Base-by-base conservation (phyloP, 352 stramenopile genomes). In the Phytophthora crassamura region DNA sequence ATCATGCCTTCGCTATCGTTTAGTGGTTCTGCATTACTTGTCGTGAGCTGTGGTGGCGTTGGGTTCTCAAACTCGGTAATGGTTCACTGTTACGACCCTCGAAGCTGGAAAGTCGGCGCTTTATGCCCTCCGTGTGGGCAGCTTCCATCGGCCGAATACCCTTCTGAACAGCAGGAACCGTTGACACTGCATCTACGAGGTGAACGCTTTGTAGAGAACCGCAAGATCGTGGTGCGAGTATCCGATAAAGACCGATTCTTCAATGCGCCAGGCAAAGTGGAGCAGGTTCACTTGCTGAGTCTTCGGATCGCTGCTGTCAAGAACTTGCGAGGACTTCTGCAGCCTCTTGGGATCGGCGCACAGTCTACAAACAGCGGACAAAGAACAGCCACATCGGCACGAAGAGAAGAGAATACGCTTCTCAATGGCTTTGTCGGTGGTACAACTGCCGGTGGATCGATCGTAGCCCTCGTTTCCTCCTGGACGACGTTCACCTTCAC, bases 81-180 rank as follows among this genome's bases (percentile, higher is more conserved):
- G 15, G 69, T 89, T 20, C 76, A 90, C n/a, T 90, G 80, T 64
- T 93, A 93, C 46, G 80, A 93, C 41, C 82, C 84, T 15, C 72
- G 80, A 7, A 67, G 66, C 10, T 90, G 80, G 80, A 56, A 58
- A 12, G 80, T 91, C 32, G 64, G 55, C 11, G 50, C 59, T 0
- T 22, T 91, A 11, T 54, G 77, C 36, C 83, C 81, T 47, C 63
- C 81, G 0, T 89, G 79, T 47, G 77, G 78, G 0, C 72, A 90
- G 18, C 61, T 84, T 47, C 43, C 48, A 2, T 52, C 46, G 3
- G 1, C 40, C 3, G 34, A 56, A 28, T 39, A 51, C 32, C 8
- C 18, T 16, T 60, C 59, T 40, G 48, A 66, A 14, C 10, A 18
- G 0, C 36, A 67, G 2, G 59, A 72, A 38, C 39, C 56, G 1